phyloP scores from a whole-genome alignment of 495 filamentous ascomycete species.

The Glonium stellatum region DNA sequence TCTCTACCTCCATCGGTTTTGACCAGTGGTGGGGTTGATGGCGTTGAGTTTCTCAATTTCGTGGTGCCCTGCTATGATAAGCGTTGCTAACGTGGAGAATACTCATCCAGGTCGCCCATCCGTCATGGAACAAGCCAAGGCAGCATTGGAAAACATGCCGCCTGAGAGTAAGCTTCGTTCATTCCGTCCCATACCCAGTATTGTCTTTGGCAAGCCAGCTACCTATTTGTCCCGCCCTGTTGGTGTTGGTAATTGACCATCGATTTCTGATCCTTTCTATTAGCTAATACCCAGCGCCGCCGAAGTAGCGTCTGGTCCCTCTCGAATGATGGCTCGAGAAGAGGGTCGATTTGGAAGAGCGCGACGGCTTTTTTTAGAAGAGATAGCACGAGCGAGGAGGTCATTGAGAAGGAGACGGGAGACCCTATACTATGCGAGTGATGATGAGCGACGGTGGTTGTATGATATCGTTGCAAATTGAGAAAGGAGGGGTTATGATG shows the following conservation, averaged over 20 bases:
- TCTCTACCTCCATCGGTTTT: neutral
- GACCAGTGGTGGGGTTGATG: neutral
- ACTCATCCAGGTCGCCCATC: constrained; percentile 12
- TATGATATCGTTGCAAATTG: neutral
- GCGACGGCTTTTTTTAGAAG: constrained; percentile 7
- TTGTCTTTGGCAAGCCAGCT: neutral
- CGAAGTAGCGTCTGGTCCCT: constrained; percentile 17
- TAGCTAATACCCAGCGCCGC: constrained; percentile 12
- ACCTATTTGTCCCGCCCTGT: neutral
- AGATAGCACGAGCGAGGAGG: constrained; percentile 6
- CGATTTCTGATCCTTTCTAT: neutral
- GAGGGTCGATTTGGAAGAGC: constrained; percentile 9
- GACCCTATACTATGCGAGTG: neutral
- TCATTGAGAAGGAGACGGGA: constrained; percentile 10
- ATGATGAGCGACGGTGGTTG: neutral
- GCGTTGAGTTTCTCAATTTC: neutral
- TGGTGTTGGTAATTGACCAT: neutral
- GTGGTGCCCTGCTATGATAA: no score
- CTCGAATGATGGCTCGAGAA: constrained; percentile 7
- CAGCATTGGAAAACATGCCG: constrained; percentile 2
- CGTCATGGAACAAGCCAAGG: constrained; percentile 7
- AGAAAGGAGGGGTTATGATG: no score
- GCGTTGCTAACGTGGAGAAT: no score
- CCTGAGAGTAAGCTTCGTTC: constrained; percentile 7
- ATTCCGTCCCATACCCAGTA: neutral